Conservation (phyloP, 2,329 filamentous ascomycete genomes). For the Neoarthrinium moseri region DNA sequence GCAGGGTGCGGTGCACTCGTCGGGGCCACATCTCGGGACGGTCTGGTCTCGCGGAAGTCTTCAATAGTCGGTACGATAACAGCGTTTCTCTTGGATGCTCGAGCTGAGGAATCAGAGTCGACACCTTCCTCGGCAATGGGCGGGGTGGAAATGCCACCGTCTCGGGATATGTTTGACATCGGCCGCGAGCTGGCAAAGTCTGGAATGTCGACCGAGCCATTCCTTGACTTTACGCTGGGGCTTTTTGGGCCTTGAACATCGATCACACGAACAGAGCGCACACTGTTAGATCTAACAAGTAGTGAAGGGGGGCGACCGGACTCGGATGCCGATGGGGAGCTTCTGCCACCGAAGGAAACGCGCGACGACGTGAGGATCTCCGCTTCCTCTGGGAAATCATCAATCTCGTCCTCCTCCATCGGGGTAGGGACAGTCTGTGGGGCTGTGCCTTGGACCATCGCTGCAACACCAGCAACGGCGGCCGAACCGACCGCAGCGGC, state of each 20-base stretch:
- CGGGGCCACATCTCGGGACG: neutral
- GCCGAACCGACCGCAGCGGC: constrained; percentile 13
- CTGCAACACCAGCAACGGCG: constrained; percentile 10
- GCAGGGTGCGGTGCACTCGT: constrained; percentile 7
- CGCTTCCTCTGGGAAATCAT: constrained; percentile 58
- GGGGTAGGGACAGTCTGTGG: constrained; percentile 9
- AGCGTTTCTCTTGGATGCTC: constrained; percentile 15
- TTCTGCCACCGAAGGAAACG: constrained; percentile 52
- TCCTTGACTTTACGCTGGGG: constrained; percentile 45
- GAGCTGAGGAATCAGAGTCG: constrained; percentile 10
- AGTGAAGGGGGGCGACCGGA: constrained; percentile 37
- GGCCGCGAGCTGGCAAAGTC: constrained; percentile 30
- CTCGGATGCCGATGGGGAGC: constrained; percentile 49
- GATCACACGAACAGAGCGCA: constrained; percentile 57
- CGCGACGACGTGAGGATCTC: constrained; percentile 57
- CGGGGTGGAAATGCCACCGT: constrained; percentile 38
- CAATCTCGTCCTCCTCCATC: constrained; percentile 38
- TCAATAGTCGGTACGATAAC: neutral
- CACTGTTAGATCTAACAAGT: constrained; percentile 45
- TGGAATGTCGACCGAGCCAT: constrained; percentile 47
- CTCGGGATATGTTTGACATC: constrained; percentile 35
- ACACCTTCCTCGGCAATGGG: constrained; percentile 39
- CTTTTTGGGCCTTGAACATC: constrained; percentile 54
- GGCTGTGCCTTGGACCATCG: constrained; percentile 10
- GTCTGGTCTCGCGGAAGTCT: neutral